These are phyloP conservation scores for Geranomyces variabilis DNA, from an alignment of 192 early-diverging fungal species.

Conservation along the genomic window DNA sequence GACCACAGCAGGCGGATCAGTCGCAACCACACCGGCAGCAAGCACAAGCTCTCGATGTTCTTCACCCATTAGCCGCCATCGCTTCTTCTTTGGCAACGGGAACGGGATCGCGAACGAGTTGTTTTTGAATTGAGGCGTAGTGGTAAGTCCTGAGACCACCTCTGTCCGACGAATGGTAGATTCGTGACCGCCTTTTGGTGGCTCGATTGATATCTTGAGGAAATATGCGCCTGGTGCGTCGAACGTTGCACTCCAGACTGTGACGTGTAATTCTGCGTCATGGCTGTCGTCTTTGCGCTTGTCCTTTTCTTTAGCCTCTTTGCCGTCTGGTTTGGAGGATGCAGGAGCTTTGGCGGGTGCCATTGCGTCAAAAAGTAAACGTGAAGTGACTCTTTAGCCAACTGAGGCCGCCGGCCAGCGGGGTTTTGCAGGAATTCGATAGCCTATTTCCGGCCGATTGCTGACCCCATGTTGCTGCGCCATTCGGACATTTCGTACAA, in stretches of 20 bases:
- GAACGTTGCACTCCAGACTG: background rate
- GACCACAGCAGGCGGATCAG: background rate
- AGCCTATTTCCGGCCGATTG: constrained; percentile 10
- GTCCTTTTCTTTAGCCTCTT: background rate
- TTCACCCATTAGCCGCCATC: background rate
- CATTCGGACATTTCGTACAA: background rate
- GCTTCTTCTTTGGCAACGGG: constrained; percentile 10
- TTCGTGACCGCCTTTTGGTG: background rate
- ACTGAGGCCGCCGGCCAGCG: background rate
- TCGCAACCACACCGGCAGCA: background rate
- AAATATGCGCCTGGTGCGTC: constrained; percentile 16
- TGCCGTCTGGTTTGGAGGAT: background rate
- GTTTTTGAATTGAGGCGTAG: background rate
- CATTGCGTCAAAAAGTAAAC: background rate
- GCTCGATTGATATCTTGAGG: background rate
- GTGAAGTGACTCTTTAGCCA: background rate
- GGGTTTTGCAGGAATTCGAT: background rate
- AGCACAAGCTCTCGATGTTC: background rate
- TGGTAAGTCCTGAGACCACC: background rate
- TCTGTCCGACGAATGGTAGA: background rate
- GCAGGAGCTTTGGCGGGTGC: background rate
- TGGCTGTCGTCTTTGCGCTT: background rate
- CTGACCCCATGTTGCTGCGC: constrained; percentile 54
- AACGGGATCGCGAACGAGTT: background rate
- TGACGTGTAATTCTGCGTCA: background rate